Evolutionary conservation across 805 yeast species (phyloP).

Genomic region (Cyberlindnera euphorbiae): DNA sequence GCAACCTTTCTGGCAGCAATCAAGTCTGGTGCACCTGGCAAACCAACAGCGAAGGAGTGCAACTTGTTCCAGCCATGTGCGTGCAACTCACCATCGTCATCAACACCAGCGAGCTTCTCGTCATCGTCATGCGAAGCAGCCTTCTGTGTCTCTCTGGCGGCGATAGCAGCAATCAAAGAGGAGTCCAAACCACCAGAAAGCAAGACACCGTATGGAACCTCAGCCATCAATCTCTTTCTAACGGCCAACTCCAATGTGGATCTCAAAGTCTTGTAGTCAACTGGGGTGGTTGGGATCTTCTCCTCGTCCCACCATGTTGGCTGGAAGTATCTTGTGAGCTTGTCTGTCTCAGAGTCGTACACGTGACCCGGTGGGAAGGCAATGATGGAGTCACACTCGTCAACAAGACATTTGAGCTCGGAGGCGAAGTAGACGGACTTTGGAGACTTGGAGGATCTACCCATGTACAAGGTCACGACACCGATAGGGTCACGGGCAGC

Average conservation of each 20-base stretch:
- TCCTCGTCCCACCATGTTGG: slow-evolving; percentile 94
- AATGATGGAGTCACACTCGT: slow-evolving; percentile 86
- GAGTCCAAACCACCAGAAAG: slow-evolving; percentile 98
- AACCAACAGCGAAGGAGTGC: slow-evolving; percentile 96
- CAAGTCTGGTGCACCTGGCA: slow-evolving; percentile 97
- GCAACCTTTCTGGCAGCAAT: slow-evolving; percentile 96
- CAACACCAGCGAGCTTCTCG: slow-evolving; percentile 85
- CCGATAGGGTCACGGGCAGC: slow-evolving; percentile 99
- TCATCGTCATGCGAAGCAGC: slow-evolving; percentile 45
- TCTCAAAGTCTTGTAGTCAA: slow-evolving; percentile 69
- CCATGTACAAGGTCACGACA: slow-evolving; percentile 93
- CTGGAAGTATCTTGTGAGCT: slow-evolving; percentile 79
- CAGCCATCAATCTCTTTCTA: slow-evolving; percentile 98
- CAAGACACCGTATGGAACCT: slow-evolving; percentile 97
- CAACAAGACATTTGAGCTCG: slow-evolving; percentile 89
- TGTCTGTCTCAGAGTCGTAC: slow-evolving; percentile 86
- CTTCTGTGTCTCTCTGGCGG: slow-evolving; percentile 89
- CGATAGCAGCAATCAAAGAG: slow-evolving; percentile 92
- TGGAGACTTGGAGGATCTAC: slow-evolving; percentile 64
- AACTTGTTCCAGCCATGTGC: slow-evolving; percentile 72
- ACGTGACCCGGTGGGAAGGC: slow-evolving; percentile 99
- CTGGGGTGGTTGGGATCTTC: slow-evolving; percentile 68
- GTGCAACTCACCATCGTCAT: slow-evolving; percentile 78
- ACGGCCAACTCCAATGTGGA: slow-evolving; percentile 88
- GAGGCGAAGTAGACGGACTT: slow-evolving; percentile 85